These are phyloP conservation scores for Murraya koenigii DNA, from an alignment of 345 rosid species.

Conservation along the genomic window DNA sequence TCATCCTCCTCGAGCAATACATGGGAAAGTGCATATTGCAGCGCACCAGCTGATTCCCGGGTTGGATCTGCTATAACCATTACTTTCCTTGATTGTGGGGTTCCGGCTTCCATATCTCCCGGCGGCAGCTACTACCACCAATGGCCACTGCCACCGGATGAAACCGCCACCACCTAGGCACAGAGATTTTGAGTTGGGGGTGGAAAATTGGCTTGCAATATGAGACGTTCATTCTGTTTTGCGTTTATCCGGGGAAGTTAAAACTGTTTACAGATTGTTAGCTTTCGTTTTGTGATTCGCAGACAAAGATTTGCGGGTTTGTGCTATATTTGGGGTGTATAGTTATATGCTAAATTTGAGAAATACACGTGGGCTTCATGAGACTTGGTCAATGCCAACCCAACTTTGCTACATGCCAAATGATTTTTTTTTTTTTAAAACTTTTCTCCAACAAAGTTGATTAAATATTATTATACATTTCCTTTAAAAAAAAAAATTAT, in stretches of 20 bases:
- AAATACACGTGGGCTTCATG: too few species aligned
- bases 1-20: conserved; percentile 63
- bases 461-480: too few species aligned
- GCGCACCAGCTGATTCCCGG: conserved; percentile 65
- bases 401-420: background rate
- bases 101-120: conserved; percentile 4
- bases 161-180: conserved; percentile 2
- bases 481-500: too few species aligned
- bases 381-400: conserved; percentile 8
- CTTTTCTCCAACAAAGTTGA: background rate
- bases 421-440: background rate
- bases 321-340: conserved; percentile 7
- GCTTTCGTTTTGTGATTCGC: conserved; percentile 15
- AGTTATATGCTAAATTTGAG: background rate
- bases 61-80: conserved; percentile 75
- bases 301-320: background rate
- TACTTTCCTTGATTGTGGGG: conserved; percentile 44
- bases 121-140: conserved; percentile 3
- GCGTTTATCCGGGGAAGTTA: conserved; percentile 3
- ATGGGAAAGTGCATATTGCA: conserved; percentile 69
- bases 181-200: background rate
- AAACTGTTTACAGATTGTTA: background rate
- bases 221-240: conserved; percentile 4
- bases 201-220: background rate
- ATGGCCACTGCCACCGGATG: background rate